phyloP scores from a whole-genome alignment of 1,139 yeast genomes.

The Magnusiomyces ingens region DNA sequence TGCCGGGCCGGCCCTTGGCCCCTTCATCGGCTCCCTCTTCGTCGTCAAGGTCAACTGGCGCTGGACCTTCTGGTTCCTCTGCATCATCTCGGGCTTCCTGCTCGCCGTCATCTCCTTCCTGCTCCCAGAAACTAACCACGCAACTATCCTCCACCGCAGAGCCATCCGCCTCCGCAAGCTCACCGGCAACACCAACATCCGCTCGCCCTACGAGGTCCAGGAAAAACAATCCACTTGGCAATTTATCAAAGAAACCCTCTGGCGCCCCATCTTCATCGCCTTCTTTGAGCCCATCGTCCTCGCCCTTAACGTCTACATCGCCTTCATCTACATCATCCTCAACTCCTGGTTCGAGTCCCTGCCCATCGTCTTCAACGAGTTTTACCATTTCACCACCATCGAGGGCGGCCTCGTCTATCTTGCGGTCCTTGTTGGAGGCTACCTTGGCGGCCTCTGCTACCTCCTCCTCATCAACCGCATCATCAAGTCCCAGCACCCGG shows the following conservation, averaged over 20 bases:
- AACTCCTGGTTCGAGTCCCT: constrained; percentile 58
- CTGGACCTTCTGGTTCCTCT: constrained; percentile 43
- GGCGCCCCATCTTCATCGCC: constrained; percentile 39
- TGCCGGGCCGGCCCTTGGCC: constrained; percentile 60
- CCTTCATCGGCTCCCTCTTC: constrained; percentile 59
- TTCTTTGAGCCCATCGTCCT: constrained; percentile 33
- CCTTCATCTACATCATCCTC: constrained; percentile 47
- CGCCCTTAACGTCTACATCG: constrained; percentile 41
- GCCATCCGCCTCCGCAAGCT: constrained; percentile 42
- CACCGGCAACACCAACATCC: constrained; percentile 37
- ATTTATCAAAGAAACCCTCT: constrained; percentile 41
- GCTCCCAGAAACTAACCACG: constrained; percentile 48
- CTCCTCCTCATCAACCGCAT: constrained; percentile 3
- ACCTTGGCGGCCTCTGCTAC: constrained; percentile 22
- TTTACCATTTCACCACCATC: constrained; percentile 43
- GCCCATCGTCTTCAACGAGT: constrained; percentile 46
- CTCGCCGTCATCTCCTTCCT: constrained; percentile 34
- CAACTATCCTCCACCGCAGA: constrained; percentile 41
- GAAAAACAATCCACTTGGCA: constrained; percentile 17
- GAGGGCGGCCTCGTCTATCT: constrained; percentile 45
- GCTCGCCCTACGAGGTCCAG: constrained; percentile 38
- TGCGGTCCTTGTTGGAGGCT: constrained; percentile 42
- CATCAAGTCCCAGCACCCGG: neutral
- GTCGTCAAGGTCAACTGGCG: constrained; percentile 31
- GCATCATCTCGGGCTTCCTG: constrained; percentile 36